A percentile compares a stretch with the other conserved stretches of the same genome.
Conservation (phyloP, 2,329 filamentous ascomycete species). For the Aspergillus udagawae region DNA sequence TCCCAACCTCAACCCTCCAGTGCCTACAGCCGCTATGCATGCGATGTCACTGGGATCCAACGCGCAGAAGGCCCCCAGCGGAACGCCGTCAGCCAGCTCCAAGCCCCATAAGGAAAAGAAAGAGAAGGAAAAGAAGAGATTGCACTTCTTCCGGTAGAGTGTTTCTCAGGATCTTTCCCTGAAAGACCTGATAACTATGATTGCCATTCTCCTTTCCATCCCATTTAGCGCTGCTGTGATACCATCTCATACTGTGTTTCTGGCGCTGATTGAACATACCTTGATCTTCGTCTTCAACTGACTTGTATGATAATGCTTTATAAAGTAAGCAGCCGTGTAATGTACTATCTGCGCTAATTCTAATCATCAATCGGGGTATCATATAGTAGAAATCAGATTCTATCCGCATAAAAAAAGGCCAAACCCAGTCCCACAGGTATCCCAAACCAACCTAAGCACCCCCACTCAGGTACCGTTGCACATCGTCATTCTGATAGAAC, state of each 20-base stretch:
- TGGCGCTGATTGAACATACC: background rate
- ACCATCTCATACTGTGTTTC: constrained; percentile 26
- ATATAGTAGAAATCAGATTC: background rate
- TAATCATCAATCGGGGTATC: background rate
- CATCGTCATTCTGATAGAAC: constrained; percentile 71
- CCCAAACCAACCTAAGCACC: constrained; percentile 1
- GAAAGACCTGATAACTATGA: background rate
- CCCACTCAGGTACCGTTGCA: constrained; percentile 66
- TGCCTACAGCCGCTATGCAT: constrained; percentile 31
- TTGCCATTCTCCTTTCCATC: constrained; percentile 9
- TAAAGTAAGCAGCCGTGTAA: background rate
- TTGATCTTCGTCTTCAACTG: background rate
- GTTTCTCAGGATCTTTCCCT: background rate
- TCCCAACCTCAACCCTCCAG: constrained; percentile 22
- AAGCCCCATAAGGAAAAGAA: constrained; percentile 42
- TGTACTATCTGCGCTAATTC: background rate
- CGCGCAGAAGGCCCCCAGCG: constrained; percentile 35
- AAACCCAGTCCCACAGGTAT: background rate
- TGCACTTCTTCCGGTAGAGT: constrained; percentile 49
- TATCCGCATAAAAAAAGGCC: background rate
- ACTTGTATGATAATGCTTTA: background rate
- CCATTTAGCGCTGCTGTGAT: constrained; percentile 31
- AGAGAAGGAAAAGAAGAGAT: constrained; percentile 52
- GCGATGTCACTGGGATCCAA: constrained; percentile 35
- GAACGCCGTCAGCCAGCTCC: constrained; percentile 15